Evolutionary conservation across 192 early-diverging fungal species (phyloP).

Genomic region (Helicostylum pulchrum): DNA sequence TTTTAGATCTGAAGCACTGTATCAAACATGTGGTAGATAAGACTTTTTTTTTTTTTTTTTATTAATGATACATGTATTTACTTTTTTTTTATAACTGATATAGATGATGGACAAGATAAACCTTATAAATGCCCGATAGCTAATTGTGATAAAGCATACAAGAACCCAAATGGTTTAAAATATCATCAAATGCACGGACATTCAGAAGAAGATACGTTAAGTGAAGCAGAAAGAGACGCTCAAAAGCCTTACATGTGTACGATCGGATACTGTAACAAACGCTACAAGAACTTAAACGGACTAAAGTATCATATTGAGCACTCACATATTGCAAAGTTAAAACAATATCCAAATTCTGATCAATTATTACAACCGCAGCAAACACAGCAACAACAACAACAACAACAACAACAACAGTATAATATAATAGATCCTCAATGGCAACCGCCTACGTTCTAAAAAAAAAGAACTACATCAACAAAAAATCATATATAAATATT

Average conservation of each 20-base stretch:
- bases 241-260: constrained; percentile 71
- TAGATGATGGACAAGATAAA: constrained; percentile 17
- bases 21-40: constrained; percentile 12
- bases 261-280: constrained; percentile 74
- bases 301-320: constrained; percentile 93
- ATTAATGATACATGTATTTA: neutral
- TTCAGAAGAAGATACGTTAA: constrained; percentile 42
- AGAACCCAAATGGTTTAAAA: constrained; percentile 97
- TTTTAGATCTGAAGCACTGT: constrained; percentile 13
- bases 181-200: constrained; percentile 97
- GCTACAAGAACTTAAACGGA: constrained; percentile 93
- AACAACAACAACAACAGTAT: too few species aligned
- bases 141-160: constrained; percentile 93
- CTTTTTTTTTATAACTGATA: constrained; percentile 6
- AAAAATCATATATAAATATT: too few species aligned
- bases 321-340: constrained; percentile 51
- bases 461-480: too few species aligned
- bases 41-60: neutral
- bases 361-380: too few species aligned
- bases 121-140: constrained; percentile 37
- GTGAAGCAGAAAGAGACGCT: constrained; percentile 51
- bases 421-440: too few species aligned
- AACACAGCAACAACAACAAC: too few species aligned
- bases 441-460: too few species aligned
- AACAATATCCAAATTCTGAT: neutral